Base-by-base conservation (phyloP, 495 filamentous ascomycete species). In the Poronia punctata region DNA sequence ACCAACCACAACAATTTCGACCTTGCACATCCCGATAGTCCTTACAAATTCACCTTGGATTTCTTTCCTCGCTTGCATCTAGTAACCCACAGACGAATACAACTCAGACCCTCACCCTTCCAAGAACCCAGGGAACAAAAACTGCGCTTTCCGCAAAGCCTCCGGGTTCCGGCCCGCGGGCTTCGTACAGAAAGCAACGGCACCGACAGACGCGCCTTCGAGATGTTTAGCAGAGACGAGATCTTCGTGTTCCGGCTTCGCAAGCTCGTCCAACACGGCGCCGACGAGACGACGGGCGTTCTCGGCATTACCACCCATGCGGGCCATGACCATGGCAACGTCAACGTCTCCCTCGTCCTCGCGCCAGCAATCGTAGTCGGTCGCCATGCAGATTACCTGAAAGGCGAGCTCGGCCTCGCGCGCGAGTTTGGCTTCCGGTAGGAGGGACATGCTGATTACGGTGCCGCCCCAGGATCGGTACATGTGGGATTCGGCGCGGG, bases 311-410 rank as follows among this genome's bases (percentile, higher is more conserved):
- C 84, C 80, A 49, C 78, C 82, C 93, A 99, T 99, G 62, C 96
- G 82, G 30, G 78, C 83, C 82, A 96, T 90, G 10, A 99, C 93
- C 83, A 95, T 95, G 57, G 86, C 86, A 6, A 99, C 92, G 45
- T 84, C 88, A 23, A 99, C 92, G 28, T 82, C 83, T 21, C 42
- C 35, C 31, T 76, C 79, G 4, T 70, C 70, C 21, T 62, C 66
- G 57, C 85, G 84, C 92, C 92, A 97, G 76, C 89, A 95, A 64
- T 99, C 93, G 54, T 99, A 99, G 66, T 99, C 92, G 16, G 92
- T 99, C 19, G 84, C 82, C 93, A 99, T 99, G 72, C 90, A 96
- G 50, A 99, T 90, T 78, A 96, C 90, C 67, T 90, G 86, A 57
- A 95, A 96, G 11, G 83, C 84, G 48, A 99, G 82, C 68, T 99